Evolutionary conservation across 495 filamentous ascomycete species (phyloP).

Genomic region (Aspergillus steynii): DNA sequence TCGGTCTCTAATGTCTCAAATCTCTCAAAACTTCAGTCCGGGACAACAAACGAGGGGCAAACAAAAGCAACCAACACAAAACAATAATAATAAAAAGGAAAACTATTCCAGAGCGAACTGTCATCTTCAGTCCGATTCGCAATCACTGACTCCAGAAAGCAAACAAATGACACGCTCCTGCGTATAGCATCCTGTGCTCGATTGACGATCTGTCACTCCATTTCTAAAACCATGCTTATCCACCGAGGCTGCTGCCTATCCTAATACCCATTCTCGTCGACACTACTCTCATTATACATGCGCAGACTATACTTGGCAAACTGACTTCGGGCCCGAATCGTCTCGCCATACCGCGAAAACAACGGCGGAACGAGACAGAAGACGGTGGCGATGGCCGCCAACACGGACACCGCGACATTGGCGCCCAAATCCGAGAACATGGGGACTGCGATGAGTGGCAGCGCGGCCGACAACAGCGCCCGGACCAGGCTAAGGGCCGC

Average conservation of each 20-base stretch:
- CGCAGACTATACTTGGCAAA: slow-evolving; percentile 51
- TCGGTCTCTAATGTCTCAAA: too few species aligned
- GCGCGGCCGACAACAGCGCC: slow-evolving; percentile 44
- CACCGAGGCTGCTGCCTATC: neutral
- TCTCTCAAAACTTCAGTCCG: too few species aligned
- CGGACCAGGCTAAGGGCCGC: slow-evolving; percentile 51
- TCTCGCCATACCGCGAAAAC: slow-evolving; percentile 46
- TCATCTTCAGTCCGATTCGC: neutral
- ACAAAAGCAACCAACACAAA: neutral
- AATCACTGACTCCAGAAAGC: neutral
- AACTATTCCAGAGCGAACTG: neutral
- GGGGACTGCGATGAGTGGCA: slow-evolving; percentile 48
- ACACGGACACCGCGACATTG: slow-evolving; percentile 45
- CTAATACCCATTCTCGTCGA: slow-evolving; percentile 26
- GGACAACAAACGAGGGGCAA: too few species aligned
- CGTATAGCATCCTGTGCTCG: too few species aligned
- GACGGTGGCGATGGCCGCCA: slow-evolving; percentile 46
- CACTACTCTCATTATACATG: slow-evolving; percentile 35
- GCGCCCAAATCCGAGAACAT: slow-evolving; percentile 45
- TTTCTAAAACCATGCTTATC: neutral
- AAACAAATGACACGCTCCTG: neutral
- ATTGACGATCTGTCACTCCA: too few species aligned
- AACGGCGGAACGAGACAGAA: slow-evolving; percentile 49
- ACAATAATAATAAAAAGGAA: slow-evolving; percentile 1
- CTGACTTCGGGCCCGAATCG: slow-evolving; percentile 43